Evolutionary conservation across 768 basidiomycete species (phyloP), one percentile per base, ranked within the genome.

Genomic region (Pleurotus sapidus): DNA sequence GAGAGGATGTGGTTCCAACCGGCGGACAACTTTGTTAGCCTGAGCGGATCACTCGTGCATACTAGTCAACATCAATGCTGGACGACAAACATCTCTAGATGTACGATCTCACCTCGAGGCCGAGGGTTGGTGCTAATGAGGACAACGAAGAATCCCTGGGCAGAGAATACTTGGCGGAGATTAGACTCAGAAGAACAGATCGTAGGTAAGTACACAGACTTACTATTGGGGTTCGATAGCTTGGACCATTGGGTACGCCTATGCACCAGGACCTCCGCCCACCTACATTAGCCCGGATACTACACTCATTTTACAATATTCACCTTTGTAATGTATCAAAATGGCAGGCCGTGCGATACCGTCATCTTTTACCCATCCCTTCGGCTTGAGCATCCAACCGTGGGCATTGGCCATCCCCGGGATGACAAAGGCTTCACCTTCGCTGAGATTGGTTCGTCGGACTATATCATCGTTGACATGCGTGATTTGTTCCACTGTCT

Each of bases 171-270:
- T 51, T 17, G 17, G 18, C 18, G n/a, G 17, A n/a, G 6, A 8
- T 38, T 30, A n/a, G 15, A 51, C 6, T 8, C 11, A 18, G 20
- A 9, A 4, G 6, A 23, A 34, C n/a, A 34, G 34, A 37, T 27
- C 12, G 9, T n/a, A 18, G 24, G 27, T 7, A 6, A 11, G 1
- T 23, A 11, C 8, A 8, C n/a, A 17, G 30, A 18, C 49, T 39
- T 14, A 51, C 49, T 30, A 51, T 51, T 51, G 15, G 49, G 49
- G 17, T 51, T 51, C 6, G 49, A 51, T 25, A 51, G 49, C 20
- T 51, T 51, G 17, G 30, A 34, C 49, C 49, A 51, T 23, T 51
- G 49, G 17, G 14, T 37, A 14, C n/a, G 11, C 49, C 49, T n/a
- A 39, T 37, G 30, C 30, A 30, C 49, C 49, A 15, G 49, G 47